These are phyloP conservation scores for Maudiozyma serrabonitensis DNA, from an alignment of 805 yeast genomes.

Conservation along the genomic window DNA sequence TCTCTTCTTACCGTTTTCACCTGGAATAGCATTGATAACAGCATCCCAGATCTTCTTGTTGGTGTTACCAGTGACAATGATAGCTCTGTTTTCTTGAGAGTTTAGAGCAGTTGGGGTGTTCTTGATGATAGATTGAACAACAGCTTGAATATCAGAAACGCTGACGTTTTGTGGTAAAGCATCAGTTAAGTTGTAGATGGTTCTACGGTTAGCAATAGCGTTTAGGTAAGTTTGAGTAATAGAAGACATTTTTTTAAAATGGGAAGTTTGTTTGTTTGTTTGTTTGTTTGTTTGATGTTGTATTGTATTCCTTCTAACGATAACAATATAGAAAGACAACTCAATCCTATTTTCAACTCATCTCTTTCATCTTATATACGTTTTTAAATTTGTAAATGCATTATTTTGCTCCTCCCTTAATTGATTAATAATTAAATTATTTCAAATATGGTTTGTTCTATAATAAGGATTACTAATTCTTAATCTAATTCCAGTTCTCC, in stretches of 20 bases:
- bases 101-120: slow-evolving; percentile 44
- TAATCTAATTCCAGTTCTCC: not conserved
- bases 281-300: not conserved
- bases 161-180: slow-evolving; percentile 35
- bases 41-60: slow-evolving; percentile 40
- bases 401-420: not conserved
- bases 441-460: too few relatives aligned
- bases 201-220: slow-evolving; percentile 36
- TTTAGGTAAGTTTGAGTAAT: slow-evolving; percentile 20
- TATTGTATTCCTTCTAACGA: not conserved
- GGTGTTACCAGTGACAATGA: slow-evolving; percentile 36
- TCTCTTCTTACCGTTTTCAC: slow-evolving; percentile 33
- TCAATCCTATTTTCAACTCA: not conserved
- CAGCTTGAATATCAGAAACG: slow-evolving; percentile 31
- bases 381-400: too few relatives aligned
- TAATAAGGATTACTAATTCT: not conserved
- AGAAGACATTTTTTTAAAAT: slow-evolving; percentile 9
- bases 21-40: slow-evolving; percentile 32
- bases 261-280: not conserved
- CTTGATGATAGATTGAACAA: slow-evolving; percentile 37
- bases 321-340: not conserved
- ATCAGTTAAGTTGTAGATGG: slow-evolving; percentile 38
- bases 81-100: slow-evolving; percentile 41
- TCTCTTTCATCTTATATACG: not conserved
- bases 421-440: not conserved